These are phyloP conservation scores for Dothideomycetidae sp. DNA, from an alignment of 2,329 filamentous ascomycete genomes.

Conservation along the genomic window DNA sequence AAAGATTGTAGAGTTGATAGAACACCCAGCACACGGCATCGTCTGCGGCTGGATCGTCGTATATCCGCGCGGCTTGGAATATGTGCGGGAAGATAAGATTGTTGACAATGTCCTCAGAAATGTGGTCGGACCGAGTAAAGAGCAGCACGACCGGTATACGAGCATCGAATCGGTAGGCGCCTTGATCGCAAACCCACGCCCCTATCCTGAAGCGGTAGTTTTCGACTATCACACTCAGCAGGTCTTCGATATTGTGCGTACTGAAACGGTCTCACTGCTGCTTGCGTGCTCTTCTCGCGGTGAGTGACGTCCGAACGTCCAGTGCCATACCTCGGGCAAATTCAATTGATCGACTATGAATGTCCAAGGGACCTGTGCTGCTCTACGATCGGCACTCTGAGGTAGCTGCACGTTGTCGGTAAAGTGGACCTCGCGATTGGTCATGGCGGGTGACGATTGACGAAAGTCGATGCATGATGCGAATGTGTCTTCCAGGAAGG, in stretches of 20 bases:
- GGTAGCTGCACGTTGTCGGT: conserved; percentile 23
- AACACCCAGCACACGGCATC: conserved; percentile 26
- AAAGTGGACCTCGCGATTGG: conserved; percentile 23
- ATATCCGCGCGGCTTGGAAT: conserved; percentile 12
- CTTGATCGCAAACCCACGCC: conserved; percentile 23
- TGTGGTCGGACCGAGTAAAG: conserved; percentile 20
- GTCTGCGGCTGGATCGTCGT: conserved; percentile 22
- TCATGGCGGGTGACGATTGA: conserved; percentile 20
- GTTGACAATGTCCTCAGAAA: conserved; percentile 22
- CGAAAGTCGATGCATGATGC: conserved; percentile 21
- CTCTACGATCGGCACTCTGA: conserved; percentile 20
- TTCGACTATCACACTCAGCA: conserved; percentile 15
- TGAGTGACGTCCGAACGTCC: conserved; percentile 22
- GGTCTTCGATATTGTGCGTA: neutral
- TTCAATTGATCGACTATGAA: conserved; percentile 27
- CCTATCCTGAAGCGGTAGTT: conserved; percentile 23
- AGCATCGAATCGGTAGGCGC: conserved; percentile 20
- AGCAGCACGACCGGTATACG: conserved; percentile 21
- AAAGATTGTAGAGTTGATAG: conserved; percentile 20
- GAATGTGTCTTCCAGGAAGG: conserved; percentile 23
- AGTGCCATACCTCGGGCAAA: conserved; percentile 25
- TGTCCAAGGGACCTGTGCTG: conserved; percentile 22
- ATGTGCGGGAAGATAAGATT: conserved; percentile 20
- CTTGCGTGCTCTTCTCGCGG: conserved; percentile 15
- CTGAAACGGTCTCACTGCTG: conserved; percentile 1